Evolutionary conservation across 2,329 filamentous ascomycete species (phyloP).

Genomic region (Cercospora sp.): DNA sequence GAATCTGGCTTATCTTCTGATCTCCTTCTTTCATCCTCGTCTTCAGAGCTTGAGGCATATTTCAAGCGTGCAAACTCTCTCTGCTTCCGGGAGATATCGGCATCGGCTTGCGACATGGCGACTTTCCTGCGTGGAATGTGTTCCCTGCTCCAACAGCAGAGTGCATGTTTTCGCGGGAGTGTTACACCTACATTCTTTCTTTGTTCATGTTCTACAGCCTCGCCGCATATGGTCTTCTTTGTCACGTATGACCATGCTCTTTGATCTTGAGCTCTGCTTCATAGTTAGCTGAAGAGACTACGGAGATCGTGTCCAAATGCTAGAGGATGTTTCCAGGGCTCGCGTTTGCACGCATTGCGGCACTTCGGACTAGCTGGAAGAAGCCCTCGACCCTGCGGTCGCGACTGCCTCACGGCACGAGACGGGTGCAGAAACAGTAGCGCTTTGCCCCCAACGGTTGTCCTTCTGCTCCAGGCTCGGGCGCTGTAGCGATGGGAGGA

Average conservation of each 20-base stretch:
- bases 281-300: neutral
- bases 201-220: neutral
- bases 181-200: neutral
- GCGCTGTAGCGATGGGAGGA: neutral
- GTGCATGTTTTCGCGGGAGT: neutral
- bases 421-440: neutral
- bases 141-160: neutral
- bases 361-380: neutral
- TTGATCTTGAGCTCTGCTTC: neutral
- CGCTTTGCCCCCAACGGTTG: neutral
- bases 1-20: neutral
- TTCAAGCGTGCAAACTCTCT: neutral
- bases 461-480: neutral
- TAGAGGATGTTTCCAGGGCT: neutral
- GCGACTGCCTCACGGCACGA: neutral
- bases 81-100: neutral
- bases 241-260: neutral
- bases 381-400: neutral
- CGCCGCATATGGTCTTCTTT: neutral
- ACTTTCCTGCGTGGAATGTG: neutral
- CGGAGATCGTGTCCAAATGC: neutral
- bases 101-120: neutral
- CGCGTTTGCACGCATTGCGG: neutral
- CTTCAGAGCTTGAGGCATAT: conserved; percentile 8
- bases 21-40: neutral